A percentile compares a stretch with the other conserved stretches of the same genome.
phyloP scores from a whole-genome alignment of 257 asterid species.

The Solanum ossicruentum region DNA sequence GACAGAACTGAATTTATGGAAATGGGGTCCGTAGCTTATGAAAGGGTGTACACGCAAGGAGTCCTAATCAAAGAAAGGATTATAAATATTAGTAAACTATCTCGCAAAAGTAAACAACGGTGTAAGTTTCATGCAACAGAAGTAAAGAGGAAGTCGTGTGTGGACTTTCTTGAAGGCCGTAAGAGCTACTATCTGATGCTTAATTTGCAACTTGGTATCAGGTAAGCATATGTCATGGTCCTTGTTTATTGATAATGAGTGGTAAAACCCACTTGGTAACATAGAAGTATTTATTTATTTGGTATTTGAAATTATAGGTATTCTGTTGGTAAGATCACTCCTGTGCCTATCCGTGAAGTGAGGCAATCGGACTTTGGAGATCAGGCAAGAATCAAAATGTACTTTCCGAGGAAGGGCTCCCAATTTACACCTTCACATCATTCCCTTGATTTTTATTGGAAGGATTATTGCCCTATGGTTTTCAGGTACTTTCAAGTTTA shows the following conservation, averaged over 20 bases:
- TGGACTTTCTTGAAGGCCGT: constrained; percentile 46
- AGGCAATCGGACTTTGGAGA: constrained; percentile 81
- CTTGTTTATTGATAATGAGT: background rate
- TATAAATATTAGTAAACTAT: constrained; percentile 28
- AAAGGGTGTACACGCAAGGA: constrained; percentile 98
- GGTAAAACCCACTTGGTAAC: background rate
- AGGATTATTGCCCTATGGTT: constrained; percentile 97
- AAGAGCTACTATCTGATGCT: constrained; percentile 83
- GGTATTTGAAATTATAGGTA: constrained; percentile 64
- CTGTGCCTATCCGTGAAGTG: constrained; percentile 88
- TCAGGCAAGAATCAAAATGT: constrained; percentile 85
- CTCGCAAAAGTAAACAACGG: constrained; percentile 40
- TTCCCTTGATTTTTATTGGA: constrained; percentile 82
- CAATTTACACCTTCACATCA: constrained; percentile 81
- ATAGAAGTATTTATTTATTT: background rate
- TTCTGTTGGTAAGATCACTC: constrained; percentile 90
- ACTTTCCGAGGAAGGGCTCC: constrained; percentile 83
- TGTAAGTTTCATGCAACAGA: constrained; percentile 47
- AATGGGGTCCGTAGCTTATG: constrained; percentile 39
- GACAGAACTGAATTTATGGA: constrained; percentile 36
- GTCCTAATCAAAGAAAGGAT: constrained; percentile 72
- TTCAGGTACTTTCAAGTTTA: constrained; percentile 53
- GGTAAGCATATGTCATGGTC: constrained; percentile 31
- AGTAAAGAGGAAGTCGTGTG: constrained; percentile 31
- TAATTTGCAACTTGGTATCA: constrained; percentile 89